Base-by-base conservation (phyloP, 139 green algal species). In the Chlorella sorokiniana region DNA sequence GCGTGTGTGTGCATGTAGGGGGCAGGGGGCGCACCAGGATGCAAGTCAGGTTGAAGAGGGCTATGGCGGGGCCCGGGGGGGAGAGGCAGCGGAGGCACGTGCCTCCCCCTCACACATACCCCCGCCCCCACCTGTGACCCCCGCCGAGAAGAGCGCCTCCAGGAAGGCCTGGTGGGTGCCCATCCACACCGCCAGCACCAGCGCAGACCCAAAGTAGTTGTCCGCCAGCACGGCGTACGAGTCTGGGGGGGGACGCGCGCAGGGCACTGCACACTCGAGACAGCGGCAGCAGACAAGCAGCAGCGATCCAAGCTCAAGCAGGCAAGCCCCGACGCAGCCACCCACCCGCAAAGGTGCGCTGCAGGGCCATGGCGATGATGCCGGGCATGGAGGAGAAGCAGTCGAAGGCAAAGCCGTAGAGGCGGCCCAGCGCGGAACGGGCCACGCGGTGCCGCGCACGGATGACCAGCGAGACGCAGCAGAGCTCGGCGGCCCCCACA, bases 351-450 rank as follows among this genome's bases (percentile, higher is more conserved):
- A 74, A 74, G 67, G 38, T 74, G 67, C 67, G 35, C 75, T 85
- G 79, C 67, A 88, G 75, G 8, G 79, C 84, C 44, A 88, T 71
- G 22, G 65, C 70, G 1, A 77, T 75, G 56, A 88, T 79, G 1
- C 64, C 63, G 11, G 82, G 64, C 1, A 86, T 83, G 40, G 76
- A 78, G 44, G n/a, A 65, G 68, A 88, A 85, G 7, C 82, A 52
- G 75, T 82, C 71, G 20, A 84, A 78, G 2, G 79, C 75, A 72
- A 88, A 88, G 64, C 83, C 83, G 48, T 85, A 87, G 69, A 88
- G 83, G 45, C 84, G 75, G 40, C 84, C 84, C 67, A 88, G 82
- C 35, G 35, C 23, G 69, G 80, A 72, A 9, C 80, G 74, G 33
- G 83, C 80, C 11, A 45, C 38, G 61, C 81, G 75, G 80, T 88